These are phyloP conservation scores for Wickerhamiella australiensis DNA, from an alignment of 805 yeast species.

Conservation along the genomic window DNA sequence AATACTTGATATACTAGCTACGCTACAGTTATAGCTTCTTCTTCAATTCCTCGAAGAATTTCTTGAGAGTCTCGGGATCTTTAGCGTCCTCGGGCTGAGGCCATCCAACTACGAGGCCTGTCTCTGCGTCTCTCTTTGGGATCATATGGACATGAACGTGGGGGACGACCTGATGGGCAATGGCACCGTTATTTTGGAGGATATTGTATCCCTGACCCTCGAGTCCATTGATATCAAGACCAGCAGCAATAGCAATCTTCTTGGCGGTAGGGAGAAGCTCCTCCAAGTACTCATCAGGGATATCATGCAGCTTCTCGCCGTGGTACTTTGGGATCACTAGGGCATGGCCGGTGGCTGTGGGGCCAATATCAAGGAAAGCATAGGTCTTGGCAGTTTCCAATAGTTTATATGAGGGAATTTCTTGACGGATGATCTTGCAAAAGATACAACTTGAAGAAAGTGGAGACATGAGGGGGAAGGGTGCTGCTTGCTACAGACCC, in stretches of 20 bases:
- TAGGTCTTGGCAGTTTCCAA: conserved; percentile 68
- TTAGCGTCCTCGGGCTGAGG: conserved; percentile 76
- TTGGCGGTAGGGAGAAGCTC: conserved; percentile 84
- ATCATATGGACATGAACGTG: conserved; percentile 96
- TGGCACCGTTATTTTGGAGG: conserved; percentile 84
- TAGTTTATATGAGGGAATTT: conserved; percentile 85
- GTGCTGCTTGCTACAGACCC: not conserved
- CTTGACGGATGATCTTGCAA: conserved; percentile 90
- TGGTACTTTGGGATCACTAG: conserved; percentile 85
- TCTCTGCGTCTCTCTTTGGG: conserved; percentile 61
- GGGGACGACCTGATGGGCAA: conserved; percentile 91
- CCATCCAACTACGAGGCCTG: conserved; percentile 88
- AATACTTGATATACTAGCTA: not conserved
- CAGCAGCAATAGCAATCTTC: conserved; percentile 64
- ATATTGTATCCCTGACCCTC: conserved; percentile 68
- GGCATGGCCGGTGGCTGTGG: conserved; percentile 80
- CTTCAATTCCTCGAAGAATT: conserved; percentile 48
- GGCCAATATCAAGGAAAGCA: conserved; percentile 88
- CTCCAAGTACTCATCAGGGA: conserved; percentile 81
- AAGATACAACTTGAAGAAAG: conserved; percentile 49
- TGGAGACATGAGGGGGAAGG: conserved; percentile 10
- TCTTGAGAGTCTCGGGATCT: conserved; percentile 44
- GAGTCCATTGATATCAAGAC: conserved; percentile 41
- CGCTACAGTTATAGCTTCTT: conserved; percentile 27
- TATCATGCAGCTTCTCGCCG: conserved; percentile 82